These are phyloP conservation scores for Mycena belliarum DNA, from an alignment of 768 basidiomycete genomes.

Conservation along the genomic window DNA sequence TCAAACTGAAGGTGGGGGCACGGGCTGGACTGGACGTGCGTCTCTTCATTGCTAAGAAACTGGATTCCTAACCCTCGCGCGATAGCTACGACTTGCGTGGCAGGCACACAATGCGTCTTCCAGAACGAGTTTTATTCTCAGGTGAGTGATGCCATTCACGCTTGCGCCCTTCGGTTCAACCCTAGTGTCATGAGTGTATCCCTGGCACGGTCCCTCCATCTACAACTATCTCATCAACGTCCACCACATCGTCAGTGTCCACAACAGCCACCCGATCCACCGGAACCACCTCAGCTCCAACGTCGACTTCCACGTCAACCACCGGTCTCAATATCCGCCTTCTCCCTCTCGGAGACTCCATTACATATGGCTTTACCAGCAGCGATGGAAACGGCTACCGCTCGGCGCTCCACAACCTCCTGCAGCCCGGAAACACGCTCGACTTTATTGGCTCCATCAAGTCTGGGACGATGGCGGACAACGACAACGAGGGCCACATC, in stretches of 20 bases:
- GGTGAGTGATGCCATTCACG: not conserved
- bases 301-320: not conserved
- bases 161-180: not conserved
- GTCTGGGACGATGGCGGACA: constrained; percentile 20
- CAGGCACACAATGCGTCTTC: not conserved
- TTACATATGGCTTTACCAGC: constrained; percentile 11
- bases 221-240: not conserved
- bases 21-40: not conserved
- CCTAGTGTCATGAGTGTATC: not conserved
- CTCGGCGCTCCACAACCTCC: constrained; percentile 1
- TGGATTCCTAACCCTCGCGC: not conserved
- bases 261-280: too few species aligned
- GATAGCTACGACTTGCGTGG: not conserved
- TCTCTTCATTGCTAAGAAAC: not conserved
- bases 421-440: constrained; percentile 17
- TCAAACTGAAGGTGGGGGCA: not conserved
- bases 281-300: not conserved
- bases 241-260: too few species aligned
- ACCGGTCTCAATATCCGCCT: constrained; percentile 13
- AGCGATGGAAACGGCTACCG: constrained; percentile 24
- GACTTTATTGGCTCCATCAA: constrained; percentile 21
- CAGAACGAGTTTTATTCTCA: not conserved
- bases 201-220: not conserved
- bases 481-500: constrained; percentile 18
- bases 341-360: constrained; percentile 17